Base-by-base conservation (phyloP, 768 basidiomycete species). In the Panaeolus cyanescens region DNA sequence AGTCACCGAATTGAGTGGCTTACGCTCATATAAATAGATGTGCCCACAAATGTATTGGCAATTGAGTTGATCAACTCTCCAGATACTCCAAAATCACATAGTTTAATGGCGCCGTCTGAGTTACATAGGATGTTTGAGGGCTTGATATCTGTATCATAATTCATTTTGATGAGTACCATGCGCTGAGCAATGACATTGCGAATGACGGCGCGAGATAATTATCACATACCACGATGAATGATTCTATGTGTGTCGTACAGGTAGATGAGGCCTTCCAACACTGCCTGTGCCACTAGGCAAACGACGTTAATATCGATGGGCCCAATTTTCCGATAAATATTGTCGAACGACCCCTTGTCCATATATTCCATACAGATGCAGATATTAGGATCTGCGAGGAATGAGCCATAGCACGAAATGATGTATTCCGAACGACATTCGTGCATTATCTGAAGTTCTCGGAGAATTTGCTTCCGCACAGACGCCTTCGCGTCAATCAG, bases 1-100 rank as follows among this genome's bases (percentile, higher is more conserved):
- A 2, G 17, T 17, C 19, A 20, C 39, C 39, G 22, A 42, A 42
- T 42, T 22, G 8, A 39, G 15, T 25, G 53, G 83, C 89, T 69
- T 76, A 99, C 97, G 67, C 96, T 98, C 97, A 99, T 99, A 74
- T 99, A 99, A 6, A 96, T 98, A 58, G 93, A 95, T 13, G 97
- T 99, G 15, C 97, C 97, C 31, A 99, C 97, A 71, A 99, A 99
- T 0, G 97, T 99, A 76, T 99, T 95, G 28, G 97, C 97, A 64
- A 99, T 95, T 3, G 94, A 96, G 77, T 99, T 99, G 77, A 99
- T 96, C 68, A 99, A 83, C 74, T 99, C 97, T 12, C 97, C 97
- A 0, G 96, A 98, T 5, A 99, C 97, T 28, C 97, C 97, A 72
- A 99, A 99, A 75, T 99, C 97, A 70, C 97, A 99, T 55, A 99